Evolutionary conservation across 1,284 basidiomycete species (phyloP).

Genomic region (Puccinia triticina): DNA sequence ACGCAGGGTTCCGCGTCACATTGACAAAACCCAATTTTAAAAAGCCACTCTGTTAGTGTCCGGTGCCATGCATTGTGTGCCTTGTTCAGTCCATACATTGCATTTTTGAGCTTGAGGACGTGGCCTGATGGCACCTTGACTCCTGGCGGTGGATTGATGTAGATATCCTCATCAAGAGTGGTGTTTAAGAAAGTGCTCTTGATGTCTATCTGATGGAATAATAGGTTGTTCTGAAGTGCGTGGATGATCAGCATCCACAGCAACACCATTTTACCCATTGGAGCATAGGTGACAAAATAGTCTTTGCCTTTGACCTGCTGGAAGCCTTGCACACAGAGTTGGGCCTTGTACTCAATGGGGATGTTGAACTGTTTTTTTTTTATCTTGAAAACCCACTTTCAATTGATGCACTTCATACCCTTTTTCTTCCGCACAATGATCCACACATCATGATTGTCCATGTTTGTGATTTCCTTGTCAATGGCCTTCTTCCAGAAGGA

Average conservation of each 20-base stretch:
- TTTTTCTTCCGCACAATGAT: background rate
- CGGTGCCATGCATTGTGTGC: background rate
- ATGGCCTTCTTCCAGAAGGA: conserved; percentile 6
- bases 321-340: background rate
- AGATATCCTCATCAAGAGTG: background rate
- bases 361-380: too few species aligned
- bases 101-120: background rate
- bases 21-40: too few species aligned
- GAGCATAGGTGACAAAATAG: background rate
- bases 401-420: background rate
- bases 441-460: background rate
- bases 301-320: background rate
- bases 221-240: background rate
- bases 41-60: too few species aligned
- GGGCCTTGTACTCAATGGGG: too few species aligned
- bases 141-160: background rate
- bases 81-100: background rate
- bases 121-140: background rate
- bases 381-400: background rate
- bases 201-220: conserved; percentile 15
- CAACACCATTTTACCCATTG: background rate
- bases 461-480: background rate
- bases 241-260: background rate
- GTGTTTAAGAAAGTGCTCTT: background rate
- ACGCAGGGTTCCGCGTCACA: too few species aligned